Conservation (phyloP, 192 early-diverging fungal species). For the Podila minutissima region DNA sequence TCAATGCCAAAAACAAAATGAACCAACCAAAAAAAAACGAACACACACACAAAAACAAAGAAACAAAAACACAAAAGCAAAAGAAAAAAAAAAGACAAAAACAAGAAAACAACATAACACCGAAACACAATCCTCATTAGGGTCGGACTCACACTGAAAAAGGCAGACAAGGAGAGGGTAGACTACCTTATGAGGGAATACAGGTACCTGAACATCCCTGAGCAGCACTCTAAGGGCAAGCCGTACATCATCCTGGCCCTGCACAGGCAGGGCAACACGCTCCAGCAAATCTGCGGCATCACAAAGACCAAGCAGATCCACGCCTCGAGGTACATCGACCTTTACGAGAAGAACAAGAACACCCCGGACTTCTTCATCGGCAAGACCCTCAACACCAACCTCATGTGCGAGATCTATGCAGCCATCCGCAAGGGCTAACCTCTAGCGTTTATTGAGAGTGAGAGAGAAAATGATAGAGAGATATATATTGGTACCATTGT, state of each 20-base stretch:
- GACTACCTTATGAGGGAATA: slow-evolving; percentile 22
- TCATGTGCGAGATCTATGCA: slow-evolving; percentile 27
- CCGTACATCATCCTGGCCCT: slow-evolving; percentile 21
- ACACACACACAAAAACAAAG: background rate
- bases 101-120: slow-evolving; percentile 8
- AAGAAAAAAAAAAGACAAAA: background rate
- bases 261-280: slow-evolving; percentile 23
- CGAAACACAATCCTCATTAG: slow-evolving; percentile 20
- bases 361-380: slow-evolving; percentile 21
- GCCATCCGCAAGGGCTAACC: slow-evolving; percentile 18
- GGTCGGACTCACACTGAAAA: slow-evolving; percentile 27
- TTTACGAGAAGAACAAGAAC: slow-evolving; percentile 25
- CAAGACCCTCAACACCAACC: slow-evolving; percentile 29
- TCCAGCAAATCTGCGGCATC: slow-evolving; percentile 23
- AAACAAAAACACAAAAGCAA: background rate
- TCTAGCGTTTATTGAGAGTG: slow-evolving; percentile 14
- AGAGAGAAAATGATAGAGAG: no score
- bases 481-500: no score
- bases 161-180: slow-evolving; percentile 13
- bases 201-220: slow-evolving; percentile 27
- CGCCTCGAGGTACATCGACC: slow-evolving; percentile 18
- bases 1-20: slow-evolving; percentile 14
- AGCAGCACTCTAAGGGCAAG: slow-evolving; percentile 24
- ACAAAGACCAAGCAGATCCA: slow-evolving; percentile 24
- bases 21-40: slow-evolving; percentile 5